Evolutionary conservation across 345 rosid genomes (phyloP).

Genomic region (Rhizophora apiculata): DNA sequence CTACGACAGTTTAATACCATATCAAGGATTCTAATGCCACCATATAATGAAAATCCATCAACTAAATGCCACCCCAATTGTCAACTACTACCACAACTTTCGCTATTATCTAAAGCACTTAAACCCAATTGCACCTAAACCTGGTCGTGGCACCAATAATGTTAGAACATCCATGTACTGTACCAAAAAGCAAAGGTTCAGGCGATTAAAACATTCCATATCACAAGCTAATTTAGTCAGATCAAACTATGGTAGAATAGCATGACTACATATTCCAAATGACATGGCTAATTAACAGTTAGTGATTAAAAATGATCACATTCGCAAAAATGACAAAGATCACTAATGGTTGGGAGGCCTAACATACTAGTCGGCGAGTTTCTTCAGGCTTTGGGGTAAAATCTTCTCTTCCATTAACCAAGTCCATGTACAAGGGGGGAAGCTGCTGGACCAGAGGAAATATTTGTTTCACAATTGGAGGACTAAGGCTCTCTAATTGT

Average conservation of each 20-base stretch:
- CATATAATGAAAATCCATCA: background rate
- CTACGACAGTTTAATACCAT: background rate
- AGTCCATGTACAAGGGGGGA: conserved; percentile 94
- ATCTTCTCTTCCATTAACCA: conserved; percentile 89
- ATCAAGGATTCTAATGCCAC: background rate
- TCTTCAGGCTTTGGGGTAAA: conserved; percentile 95
- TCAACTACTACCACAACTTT: background rate
- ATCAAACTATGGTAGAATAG: too few species aligned
- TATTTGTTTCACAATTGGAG: conserved; percentile 93
- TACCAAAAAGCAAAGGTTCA: conserved; percentile 1
- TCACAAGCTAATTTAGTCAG: too few species aligned
- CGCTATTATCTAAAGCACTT: background rate
- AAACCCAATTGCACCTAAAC: background rate
- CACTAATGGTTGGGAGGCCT: too few species aligned
- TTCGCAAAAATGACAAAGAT: background rate
- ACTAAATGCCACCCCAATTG: background rate
- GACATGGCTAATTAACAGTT: background rate
- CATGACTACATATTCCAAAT: background rate
- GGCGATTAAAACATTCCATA: too few species aligned
- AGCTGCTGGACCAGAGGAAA: conserved; percentile 94
- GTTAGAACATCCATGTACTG: background rate
- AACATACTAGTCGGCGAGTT: conserved; percentile 83
- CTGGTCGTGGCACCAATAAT: background rate
- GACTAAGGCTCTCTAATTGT: conserved; percentile 85
- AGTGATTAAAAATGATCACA: background rate